Base-by-base conservation (phyloP, 306 rosid genomes). In the Cucurbita pepo region DNA sequence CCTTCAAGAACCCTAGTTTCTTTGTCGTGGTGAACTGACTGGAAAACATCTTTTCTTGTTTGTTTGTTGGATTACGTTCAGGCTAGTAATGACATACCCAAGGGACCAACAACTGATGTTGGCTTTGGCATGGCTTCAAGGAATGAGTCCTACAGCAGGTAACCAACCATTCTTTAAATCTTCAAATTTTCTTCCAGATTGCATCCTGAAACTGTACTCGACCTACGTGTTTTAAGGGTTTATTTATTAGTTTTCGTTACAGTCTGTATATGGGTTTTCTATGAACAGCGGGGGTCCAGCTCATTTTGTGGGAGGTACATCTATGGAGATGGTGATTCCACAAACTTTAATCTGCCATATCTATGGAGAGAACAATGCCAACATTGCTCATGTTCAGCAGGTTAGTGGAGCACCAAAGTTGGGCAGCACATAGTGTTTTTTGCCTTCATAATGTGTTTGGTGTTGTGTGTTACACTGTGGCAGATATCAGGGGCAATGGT, bases 401-500 rank as follows among this genome's bases (percentile, higher is more conserved):
- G 96, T 91, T 21, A 69, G 79, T 85, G 71, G 55, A 60, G 56
- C 16, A 54, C 37, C 56, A 9, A 21, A 22, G 37, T 64, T n/a
- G 4, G 1, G 47, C 53, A 53, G 47, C 18, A 14, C 54, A 50
- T 15, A 37, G 16, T 16, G 48, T 47, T 47, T 78, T 73, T 78
- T 51, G 36, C 66, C 62, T 38, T 47, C 34, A 55, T 40, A 50
- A 65, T 41, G 36, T 69, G 80, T 41, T 25, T 70, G 5, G 8
- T 48, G n/a, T 70, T 10, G 8, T 50, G n/a, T 55, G 52, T 10
- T 37, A 54, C 22, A 54, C 22, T 59, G 59, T 73, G 72, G 22
- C 88, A 91, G 96, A 81, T 85, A 22, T 91, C 94, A 15, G 96
- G 93, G 15, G 91, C 96, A 10, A 86, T 83, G 47, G 82, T 91